Evolutionary conservation across 2,329 filamentous ascomycete species (phyloP), one percentile per base, ranked within the genome.

Genomic region (Clarireedia monteithiana): DNA sequence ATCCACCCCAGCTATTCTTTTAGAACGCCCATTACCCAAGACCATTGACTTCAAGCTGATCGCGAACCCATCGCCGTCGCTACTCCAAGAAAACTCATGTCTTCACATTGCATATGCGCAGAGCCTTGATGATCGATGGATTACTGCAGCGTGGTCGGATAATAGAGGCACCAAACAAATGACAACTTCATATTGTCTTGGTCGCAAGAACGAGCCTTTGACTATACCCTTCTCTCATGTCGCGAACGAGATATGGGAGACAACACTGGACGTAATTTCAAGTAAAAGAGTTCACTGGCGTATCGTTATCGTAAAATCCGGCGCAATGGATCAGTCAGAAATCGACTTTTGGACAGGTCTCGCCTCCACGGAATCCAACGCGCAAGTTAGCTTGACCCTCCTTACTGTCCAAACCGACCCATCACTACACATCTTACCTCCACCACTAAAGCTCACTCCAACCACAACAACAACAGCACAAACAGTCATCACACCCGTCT

Each of bases 101-200:
- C 82, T 95, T 30, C 89, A 95, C 68, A 74, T 95, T 46, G 88
- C 86, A 1, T 95, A 95, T 65, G 82, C 86, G 2, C 79, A 84
- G 55, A 91, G 88, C 65, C 75, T 85, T 10, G 88, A 92, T 67
- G 82, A 86, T 20, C 76, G 84, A 7, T 95, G 90, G 90, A 73
- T 94, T 39, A 86, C 85, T 12, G 86, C 83, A 5, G 86, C 86
- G 0, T 95, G 89, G 89, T 89, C 85, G 1, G 88, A 95, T 66
- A 89, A 84, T 62, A 80, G 81, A 26, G 89, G 89, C 2, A 82
- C 81, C 58, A 82, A 87, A 59, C 87, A 91, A 68, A 82, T 84
- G 62, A 88, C 80, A 15, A 80, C 84, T 0, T 86, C 87, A 0
- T 92, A 91, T 69, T 89, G 86, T 63, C 73, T 92, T 46, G 75